These are phyloP conservation scores for Suillus americanus DNA, from an alignment of 768 basidiomycete genomes.

Conservation along the genomic window DNA sequence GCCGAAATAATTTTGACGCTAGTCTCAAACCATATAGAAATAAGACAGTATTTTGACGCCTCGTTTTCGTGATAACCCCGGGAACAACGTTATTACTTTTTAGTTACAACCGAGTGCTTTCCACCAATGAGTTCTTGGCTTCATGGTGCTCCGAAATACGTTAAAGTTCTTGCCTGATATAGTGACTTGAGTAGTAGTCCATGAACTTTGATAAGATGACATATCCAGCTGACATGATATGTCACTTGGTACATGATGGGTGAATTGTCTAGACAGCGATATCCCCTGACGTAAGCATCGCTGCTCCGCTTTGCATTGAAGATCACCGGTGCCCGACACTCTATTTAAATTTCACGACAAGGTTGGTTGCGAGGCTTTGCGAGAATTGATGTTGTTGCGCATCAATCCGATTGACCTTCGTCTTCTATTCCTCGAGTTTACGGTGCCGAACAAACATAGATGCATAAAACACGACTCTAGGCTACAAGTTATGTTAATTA, in stretches of 20 bases:
- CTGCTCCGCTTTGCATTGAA: background rate
- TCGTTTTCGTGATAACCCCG: background rate
- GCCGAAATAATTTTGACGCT: background rate
- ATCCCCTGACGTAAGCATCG: background rate
- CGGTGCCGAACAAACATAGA: background rate
- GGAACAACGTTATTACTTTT: background rate
- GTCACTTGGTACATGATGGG: background rate
- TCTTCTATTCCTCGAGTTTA: background rate
- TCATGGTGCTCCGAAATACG: background rate
- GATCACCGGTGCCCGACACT: background rate
- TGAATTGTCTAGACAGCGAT: background rate
- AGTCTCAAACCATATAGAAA: too few species aligned
- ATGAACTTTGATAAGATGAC: background rate
- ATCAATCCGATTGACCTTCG: background rate
- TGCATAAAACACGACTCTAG: background rate
- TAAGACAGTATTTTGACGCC: background rate
- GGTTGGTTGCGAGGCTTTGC: background rate
- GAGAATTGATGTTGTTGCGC: background rate
- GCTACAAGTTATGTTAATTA: background rate
- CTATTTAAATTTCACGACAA: background rate
- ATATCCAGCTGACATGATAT: background rate
- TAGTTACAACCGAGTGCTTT: background rate
- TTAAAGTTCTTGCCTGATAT: background rate
- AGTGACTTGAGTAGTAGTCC: background rate
- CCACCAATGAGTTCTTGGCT: background rate